Conservation (phyloP, 129 eudicot genomes). For the Escallonia rubra region DNA sequence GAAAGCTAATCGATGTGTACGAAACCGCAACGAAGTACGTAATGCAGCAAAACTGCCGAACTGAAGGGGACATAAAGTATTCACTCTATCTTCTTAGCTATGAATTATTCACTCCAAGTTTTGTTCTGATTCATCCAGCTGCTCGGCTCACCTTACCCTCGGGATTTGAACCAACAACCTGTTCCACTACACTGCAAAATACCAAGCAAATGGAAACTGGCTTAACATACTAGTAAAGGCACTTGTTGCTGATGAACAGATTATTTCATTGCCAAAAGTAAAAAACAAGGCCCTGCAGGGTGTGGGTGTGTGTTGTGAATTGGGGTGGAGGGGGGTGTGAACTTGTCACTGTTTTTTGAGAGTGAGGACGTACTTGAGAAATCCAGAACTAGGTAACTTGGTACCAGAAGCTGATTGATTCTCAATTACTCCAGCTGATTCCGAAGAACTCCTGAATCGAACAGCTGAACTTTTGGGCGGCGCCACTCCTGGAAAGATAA, state of each 20-base stretch:
- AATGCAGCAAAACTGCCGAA: neutral
- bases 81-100: too few species aligned
- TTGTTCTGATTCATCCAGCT: slow-evolving; percentile 7
- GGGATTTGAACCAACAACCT: slow-evolving; percentile 25
- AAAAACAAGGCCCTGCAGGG: too few species aligned
- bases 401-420: slow-evolving; percentile 19
- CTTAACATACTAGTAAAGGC: too few species aligned
- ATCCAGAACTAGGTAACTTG: slow-evolving; percentile 18
- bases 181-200: slow-evolving; percentile 33
- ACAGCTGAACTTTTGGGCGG: slow-evolving; percentile 40
- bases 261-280: too few species aligned
- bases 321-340: too few species aligned
- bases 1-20: neutral
- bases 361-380: slow-evolving; percentile 30
- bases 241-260: too few species aligned
- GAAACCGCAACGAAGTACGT: neutral
- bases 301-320: neutral
- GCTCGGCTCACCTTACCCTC: slow-evolving; percentile 16
- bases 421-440: slow-evolving; percentile 21
- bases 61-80: too few species aligned
- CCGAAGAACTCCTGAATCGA: slow-evolving; percentile 29
- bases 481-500: slow-evolving; percentile 34
- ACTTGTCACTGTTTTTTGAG: neutral
- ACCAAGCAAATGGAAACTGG: slow-evolving; percentile 6
- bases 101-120: neutral